Evolutionary conservation across 2,329 filamentous ascomycete species (phyloP), one percentile per base, ranked within the genome.

Genomic region (Aureobasidium uvarum): DNA sequence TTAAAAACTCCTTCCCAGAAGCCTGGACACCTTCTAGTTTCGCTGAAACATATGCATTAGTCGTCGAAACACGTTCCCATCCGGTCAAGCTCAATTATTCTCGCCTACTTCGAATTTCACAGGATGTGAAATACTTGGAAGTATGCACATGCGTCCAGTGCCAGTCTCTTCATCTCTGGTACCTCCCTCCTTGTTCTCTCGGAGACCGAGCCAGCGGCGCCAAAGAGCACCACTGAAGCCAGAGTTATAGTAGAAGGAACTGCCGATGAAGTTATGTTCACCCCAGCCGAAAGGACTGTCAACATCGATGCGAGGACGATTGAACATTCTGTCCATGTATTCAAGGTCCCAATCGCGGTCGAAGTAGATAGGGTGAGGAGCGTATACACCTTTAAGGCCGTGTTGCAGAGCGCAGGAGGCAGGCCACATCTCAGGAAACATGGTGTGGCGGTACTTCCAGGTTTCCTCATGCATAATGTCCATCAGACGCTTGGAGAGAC

Each of bases 381-480:
- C 89, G 72, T 88, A 91, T 4, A 92, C 88, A 5, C 89, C 86
- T 77, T 94, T 94, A 56, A 93, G 80, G 6, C 91, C 90, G 73
- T 95, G 89, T 68, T 92, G 85, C 20, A 94, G 81, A 0, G 89
- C 86, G 31, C 89, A 84, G 0, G 89, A 89, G 64, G 89, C 87
- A 0, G 89, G 86, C 67, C 87, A 89, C 89, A 94, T 92, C 74
- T 94, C 90, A 0, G 89, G 90, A 66, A 88, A 89, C 71, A 93
- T 86, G 72, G 79, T 78, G 72, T 92, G 89, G 71, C 89, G 89
- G 68, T 89, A 88, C 16, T 84, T 82, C 68, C 89, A 81, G 62
- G 90, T 90, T 74, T 93, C 91, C 39, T 86, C 83, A 72, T 94
- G 89, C 89, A 93, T 93, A 68, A 87, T 83, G 69, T 91, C 84